These are phyloP conservation scores for Colletotrichum eleusines DNA, from an alignment of 2,329 filamentous ascomycete genomes.

Conservation along the genomic window DNA sequence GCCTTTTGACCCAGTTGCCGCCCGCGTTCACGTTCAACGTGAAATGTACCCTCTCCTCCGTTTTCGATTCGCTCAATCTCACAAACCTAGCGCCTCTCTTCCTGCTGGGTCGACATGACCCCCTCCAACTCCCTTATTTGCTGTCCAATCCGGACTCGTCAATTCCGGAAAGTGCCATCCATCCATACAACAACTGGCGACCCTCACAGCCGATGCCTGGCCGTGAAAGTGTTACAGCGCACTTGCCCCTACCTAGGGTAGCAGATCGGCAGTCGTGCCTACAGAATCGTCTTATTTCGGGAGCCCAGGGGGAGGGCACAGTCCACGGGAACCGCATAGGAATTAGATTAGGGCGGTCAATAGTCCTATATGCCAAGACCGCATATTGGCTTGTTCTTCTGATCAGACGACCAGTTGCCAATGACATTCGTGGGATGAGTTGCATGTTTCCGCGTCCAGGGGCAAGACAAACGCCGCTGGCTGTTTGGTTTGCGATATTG, in stretches of 20 bases:
- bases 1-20: not conserved
- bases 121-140: not conserved
- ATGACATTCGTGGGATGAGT: not conserved
- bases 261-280: not conserved
- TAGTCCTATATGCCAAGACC: not conserved
- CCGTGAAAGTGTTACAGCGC: not conserved
- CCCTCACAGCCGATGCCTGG: not conserved
- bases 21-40: not conserved
- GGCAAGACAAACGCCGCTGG: not conserved
- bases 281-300: not conserved
- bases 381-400: not conserved
- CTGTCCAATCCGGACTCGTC: not conserved
- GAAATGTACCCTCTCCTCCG: not conserved
- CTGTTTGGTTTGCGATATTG: not conserved
- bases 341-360: not conserved
- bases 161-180: not conserved
- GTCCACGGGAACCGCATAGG: not conserved
- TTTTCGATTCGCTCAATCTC: not conserved
- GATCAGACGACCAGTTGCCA: not conserved
- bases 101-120: not conserved
- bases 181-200: not conserved
- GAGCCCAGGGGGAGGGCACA: not conserved
- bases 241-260: not conserved
- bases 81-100: not conserved
- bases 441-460: not conserved